These are phyloP conservation scores for Suillus subalutaceus DNA, from an alignment of 768 basidiomycete genomes.

Conservation along the genomic window DNA sequence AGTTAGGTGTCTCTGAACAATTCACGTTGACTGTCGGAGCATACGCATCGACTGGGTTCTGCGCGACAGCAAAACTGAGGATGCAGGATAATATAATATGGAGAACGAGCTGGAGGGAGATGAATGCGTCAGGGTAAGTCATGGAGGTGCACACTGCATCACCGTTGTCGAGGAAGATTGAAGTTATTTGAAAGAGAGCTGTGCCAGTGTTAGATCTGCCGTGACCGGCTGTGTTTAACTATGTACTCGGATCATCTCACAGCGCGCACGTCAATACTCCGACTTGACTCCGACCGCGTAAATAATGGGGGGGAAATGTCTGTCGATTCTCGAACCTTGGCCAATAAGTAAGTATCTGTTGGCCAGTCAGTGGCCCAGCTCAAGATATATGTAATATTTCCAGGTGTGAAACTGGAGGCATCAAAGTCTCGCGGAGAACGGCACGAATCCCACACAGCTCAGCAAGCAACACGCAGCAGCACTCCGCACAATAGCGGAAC, in stretches of 20 bases:
- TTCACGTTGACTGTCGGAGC: conserved; percentile 51
- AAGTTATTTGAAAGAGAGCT: neutral
- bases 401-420: too few species aligned
- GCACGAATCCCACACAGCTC: too few species aligned
- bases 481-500: too few species aligned
- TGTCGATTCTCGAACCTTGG: too few species aligned
- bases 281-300: neutral
- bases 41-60: conserved; percentile 47
- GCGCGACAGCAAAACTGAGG: conserved; percentile 9
- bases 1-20: conserved; percentile 53
- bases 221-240: neutral
- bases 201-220: neutral
- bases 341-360: too few species aligned
- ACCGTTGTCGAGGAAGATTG: neutral
- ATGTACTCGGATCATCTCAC: neutral
- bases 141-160: neutral
- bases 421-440: too few species aligned
- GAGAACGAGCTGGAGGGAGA: conserved; percentile 4
- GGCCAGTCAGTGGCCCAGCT: too few species aligned
- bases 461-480: too few species aligned
- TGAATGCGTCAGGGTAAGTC: neutral
- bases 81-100: neutral
- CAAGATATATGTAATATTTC: too few species aligned
- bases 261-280: neutral
- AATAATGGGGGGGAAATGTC: neutral